Evolutionary conservation across 148 eudicot species (phyloP).

Genomic region (Persicaria tinctoria): DNA sequence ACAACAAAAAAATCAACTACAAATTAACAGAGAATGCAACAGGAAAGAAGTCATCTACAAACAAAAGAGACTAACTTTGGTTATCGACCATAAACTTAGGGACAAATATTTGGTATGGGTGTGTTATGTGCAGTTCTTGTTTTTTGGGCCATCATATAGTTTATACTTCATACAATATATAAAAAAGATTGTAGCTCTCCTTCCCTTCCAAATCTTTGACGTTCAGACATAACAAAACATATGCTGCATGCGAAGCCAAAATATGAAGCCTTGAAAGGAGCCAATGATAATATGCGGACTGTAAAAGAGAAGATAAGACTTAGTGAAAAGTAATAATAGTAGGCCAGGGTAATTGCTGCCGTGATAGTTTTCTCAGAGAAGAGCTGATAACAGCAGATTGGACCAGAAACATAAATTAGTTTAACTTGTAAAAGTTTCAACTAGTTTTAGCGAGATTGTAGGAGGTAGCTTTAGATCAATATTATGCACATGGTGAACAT

Average conservation of each 20-base stretch:
- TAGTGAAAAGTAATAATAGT: neutral
- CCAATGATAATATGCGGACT: neutral
- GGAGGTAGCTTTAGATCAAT: conserved; percentile 1
- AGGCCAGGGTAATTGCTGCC: neutral
- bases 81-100: neutral
- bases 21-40: neutral
- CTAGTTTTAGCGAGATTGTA: neutral
- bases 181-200: neutral
- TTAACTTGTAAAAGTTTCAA: neutral
- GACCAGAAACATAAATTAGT: neutral
- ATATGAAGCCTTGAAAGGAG: neutral
- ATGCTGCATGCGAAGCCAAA: neutral
- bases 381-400: neutral
- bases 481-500: neutral
- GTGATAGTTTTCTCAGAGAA: neutral
- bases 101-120: neutral
- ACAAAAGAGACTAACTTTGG: neutral
- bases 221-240: neutral
- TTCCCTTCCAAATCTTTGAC: neutral
- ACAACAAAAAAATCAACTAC: neutral
- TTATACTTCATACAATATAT: neutral
- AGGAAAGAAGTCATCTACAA: too few relatives aligned
- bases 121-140: neutral
- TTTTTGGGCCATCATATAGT: neutral
- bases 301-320: neutral